Percentiles rank a stretch among this genome's conserved stretches.
These are phyloP conservation scores for Aspergillus mulundensis DNA, from an alignment of 495 filamentous ascomycete species.

Conservation along the genomic window DNA sequence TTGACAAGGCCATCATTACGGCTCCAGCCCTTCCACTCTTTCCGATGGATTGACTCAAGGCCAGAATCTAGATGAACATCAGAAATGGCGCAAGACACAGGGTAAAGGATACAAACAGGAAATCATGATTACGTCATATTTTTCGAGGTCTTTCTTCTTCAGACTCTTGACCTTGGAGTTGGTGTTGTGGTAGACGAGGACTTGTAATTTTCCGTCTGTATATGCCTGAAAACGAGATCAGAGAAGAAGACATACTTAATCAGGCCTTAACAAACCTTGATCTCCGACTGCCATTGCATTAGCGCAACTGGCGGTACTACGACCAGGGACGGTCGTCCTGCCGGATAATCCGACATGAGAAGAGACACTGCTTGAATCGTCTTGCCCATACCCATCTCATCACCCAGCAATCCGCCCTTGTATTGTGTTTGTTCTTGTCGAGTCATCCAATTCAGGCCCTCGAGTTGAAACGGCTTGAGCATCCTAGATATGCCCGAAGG, in stretches of 20 bases:
- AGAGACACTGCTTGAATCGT: conserved; percentile 96
- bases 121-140: conserved; percentile 91
- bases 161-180: conserved; percentile 77
- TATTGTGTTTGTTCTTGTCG: conserved; percentile 80
- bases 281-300: conserved; percentile 96
- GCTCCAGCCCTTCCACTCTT: conserved; percentile 86
- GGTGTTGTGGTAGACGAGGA: conserved; percentile 83
- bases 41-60: conserved; percentile 85
- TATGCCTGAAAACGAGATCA: conserved; percentile 52
- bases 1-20: conserved; percentile 71
- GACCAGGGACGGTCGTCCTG: conserved; percentile 75
- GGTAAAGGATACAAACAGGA: conserved; percentile 48
- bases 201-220: conserved; percentile 82
- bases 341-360: conserved; percentile 95
- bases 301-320: conserved; percentile 91
- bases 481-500: conserved; percentile 73
- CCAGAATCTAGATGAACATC: conserved; percentile 60
- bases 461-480: conserved; percentile 87
- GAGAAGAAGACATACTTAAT: neutral
- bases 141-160: conserved; percentile 64
- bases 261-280: conserved; percentile 43
- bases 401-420: conserved; percentile 84
- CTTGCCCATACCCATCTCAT: conserved; percentile 98
- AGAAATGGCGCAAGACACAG: conserved; percentile 8
- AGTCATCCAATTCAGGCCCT: conserved; percentile 92